Evolutionary conservation across 805 yeast genomes (phyloP).

Genomic region (Sugiyamaella lignohabitans): DNA sequence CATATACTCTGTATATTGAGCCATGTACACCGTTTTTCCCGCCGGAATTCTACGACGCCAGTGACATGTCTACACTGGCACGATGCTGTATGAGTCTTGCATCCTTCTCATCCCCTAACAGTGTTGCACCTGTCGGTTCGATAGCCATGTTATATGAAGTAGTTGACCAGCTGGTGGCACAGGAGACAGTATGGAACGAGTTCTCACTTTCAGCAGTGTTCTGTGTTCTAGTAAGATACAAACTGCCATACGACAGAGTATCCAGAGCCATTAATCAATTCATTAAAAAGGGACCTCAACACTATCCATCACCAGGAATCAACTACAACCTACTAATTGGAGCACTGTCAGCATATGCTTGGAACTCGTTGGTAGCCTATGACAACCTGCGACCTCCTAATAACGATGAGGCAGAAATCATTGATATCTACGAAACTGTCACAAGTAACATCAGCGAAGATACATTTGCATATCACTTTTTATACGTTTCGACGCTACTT

Average conservation of each 20-base stretch:
- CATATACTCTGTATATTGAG: constrained; percentile 7
- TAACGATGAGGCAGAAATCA: constrained; percentile 3
- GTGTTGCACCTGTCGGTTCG: constrained; percentile 7
- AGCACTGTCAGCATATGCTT: constrained; percentile 7
- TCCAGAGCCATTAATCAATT: not conserved
- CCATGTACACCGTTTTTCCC: constrained; percentile 13
- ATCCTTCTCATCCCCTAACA: constrained; percentile 11
- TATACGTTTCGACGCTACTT: constrained; percentile 11
- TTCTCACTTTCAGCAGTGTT: constrained; percentile 9
- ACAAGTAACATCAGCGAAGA: constrained; percentile 6
- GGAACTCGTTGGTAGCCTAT: constrained; percentile 8
- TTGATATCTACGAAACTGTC: not conserved
- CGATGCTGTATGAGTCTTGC: constrained; percentile 13
- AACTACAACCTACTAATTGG: constrained; percentile 5
- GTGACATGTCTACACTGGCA: constrained; percentile 4
- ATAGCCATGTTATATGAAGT: constrained; percentile 7
- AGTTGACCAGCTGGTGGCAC: constrained; percentile 5
- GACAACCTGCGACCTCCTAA: not conserved
- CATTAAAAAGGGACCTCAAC: not conserved
- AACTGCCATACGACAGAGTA: not conserved
- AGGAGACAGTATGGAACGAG: constrained; percentile 9
- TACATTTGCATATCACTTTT: constrained; percentile 12
- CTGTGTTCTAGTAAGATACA: constrained; percentile 3
- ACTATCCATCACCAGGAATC: not conserved
- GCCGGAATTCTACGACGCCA: not conserved